A percentile compares a stretch with the other conserved stretches of the same genome.
Conservation (phyloP, 2,329 filamentous ascomycete species). For the Colletotrichum salicis region DNA sequence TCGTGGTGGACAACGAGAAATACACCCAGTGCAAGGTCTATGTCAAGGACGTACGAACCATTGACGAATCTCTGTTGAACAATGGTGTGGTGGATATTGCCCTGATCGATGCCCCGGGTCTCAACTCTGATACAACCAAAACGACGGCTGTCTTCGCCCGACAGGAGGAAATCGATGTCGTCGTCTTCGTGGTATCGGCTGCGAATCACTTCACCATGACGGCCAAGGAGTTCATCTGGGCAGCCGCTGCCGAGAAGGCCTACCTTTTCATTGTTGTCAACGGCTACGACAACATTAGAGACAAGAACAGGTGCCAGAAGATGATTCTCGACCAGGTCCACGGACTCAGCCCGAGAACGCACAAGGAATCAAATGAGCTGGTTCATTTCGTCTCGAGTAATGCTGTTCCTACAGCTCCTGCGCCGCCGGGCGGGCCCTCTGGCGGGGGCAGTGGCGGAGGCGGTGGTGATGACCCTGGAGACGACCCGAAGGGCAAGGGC, state of each 20-base stretch:
- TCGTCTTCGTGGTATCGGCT: constrained; percentile 97
- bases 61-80: constrained; percentile 94
- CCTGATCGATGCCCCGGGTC: constrained; percentile 92
- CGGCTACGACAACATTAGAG: constrained; percentile 91
- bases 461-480: constrained; percentile 63
- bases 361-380: constrained; percentile 90
- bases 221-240: constrained; percentile 97
- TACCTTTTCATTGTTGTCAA: constrained; percentile 99
- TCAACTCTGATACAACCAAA: constrained; percentile 96
- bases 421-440: constrained; percentile 65
- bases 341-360: constrained; percentile 88
- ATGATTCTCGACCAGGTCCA: constrained; percentile 92
- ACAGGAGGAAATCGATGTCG: constrained; percentile 98
- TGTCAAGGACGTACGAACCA: constrained; percentile 86
- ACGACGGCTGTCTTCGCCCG: constrained; percentile 97
- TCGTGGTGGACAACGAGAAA: constrained; percentile 87
- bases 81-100: constrained; percentile 99
- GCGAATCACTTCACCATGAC: constrained; percentile 98
- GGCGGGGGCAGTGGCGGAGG: constrained; percentile 67
- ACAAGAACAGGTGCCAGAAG: constrained; percentile 90
- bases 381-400: constrained; percentile 99
- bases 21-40: constrained; percentile 98
- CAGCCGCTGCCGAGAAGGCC: constrained; percentile 94
- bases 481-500: constrained; percentile 78
- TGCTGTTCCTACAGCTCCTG: constrained; percentile 80